Evolutionary conservation across 352 stramenopile genomes (phyloP).

Genomic region (Pythium sukuiense): DNA sequence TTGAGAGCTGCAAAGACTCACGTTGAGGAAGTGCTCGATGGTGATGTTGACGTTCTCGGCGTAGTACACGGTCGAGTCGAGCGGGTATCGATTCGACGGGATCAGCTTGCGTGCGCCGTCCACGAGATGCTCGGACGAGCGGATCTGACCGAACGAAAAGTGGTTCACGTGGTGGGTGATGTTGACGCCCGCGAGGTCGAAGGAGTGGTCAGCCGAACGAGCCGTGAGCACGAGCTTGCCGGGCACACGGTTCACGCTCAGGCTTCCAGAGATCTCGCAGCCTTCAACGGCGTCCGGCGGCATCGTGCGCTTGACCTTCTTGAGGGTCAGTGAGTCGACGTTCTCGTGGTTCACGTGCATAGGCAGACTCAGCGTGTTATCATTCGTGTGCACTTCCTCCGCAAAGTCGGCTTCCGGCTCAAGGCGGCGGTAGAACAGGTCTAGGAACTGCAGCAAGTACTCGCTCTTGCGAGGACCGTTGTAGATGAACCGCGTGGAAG

Average conservation of each 20-base stretch:
- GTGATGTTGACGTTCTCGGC: constrained; percentile 71
- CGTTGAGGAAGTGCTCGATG: constrained; percentile 82
- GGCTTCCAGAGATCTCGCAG: constrained; percentile 76
- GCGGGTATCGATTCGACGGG: constrained; percentile 60
- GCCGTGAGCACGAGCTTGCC: constrained; percentile 70
- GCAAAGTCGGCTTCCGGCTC: constrained; percentile 80
- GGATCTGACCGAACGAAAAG: constrained; percentile 86
- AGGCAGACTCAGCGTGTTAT: constrained; percentile 45
- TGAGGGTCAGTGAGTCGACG: constrained; percentile 45
- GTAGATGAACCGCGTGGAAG: constrained; percentile 79
- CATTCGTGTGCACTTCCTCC: constrained; percentile 69
- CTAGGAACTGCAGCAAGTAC: constrained; percentile 79
- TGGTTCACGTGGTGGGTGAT: constrained; percentile 74
- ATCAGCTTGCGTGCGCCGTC: constrained; percentile 40
- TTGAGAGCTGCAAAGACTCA: constrained; percentile 50
- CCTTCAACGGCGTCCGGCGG: constrained; percentile 49
- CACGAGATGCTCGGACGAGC: constrained; percentile 58
- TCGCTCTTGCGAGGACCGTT: constrained; percentile 73
- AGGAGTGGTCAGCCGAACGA: constrained; percentile 66
- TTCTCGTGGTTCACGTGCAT: constrained; percentile 64
- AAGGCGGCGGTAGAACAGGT: constrained; percentile 78
- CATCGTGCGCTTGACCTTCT: constrained; percentile 42
- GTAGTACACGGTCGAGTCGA: constrained; percentile 57
- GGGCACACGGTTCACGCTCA: constrained; percentile 78
- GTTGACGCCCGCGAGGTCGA: constrained; percentile 60